Conservation (phyloP, 352 stramenopile species). For the Pythium scleroteichum region DNA sequence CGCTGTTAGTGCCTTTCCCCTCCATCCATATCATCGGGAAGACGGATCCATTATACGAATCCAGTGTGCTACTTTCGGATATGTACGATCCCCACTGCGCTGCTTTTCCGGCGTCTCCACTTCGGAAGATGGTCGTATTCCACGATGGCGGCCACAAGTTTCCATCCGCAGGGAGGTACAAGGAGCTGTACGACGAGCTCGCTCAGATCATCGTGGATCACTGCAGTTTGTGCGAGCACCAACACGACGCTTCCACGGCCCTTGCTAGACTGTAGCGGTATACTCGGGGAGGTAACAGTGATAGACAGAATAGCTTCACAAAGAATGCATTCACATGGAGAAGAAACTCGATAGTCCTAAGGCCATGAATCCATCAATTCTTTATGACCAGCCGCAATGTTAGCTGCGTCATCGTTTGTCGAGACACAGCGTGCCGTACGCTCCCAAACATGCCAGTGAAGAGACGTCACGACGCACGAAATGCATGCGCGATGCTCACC, state of each 20-base stretch:
- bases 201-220: conserved; percentile 29
- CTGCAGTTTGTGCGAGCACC: conserved; percentile 24
- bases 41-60: conserved; percentile 34
- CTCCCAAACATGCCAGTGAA: no score
- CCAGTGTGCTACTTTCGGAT: conserved; percentile 30
- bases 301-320: no score
- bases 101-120: conserved; percentile 7
- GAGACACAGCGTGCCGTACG: no score
- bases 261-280: conserved; percentile 8
- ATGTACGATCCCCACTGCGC: conserved; percentile 38
- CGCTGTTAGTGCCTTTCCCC: conserved; percentile 27
- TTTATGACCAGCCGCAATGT: no score
- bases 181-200: conserved; percentile 31
- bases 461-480: no score
- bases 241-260: not conserved
- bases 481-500: no score
- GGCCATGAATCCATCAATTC: no score
- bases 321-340: no score
- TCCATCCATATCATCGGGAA: conserved; percentile 53
- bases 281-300: not conserved
- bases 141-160: conserved; percentile 45
- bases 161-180: conserved; percentile 31
- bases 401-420: no score
- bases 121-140: conserved; percentile 37
- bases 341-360: no score